phyloP scores from a whole-genome alignment of 306 rosid genomes.

The Morella rubra region DNA sequence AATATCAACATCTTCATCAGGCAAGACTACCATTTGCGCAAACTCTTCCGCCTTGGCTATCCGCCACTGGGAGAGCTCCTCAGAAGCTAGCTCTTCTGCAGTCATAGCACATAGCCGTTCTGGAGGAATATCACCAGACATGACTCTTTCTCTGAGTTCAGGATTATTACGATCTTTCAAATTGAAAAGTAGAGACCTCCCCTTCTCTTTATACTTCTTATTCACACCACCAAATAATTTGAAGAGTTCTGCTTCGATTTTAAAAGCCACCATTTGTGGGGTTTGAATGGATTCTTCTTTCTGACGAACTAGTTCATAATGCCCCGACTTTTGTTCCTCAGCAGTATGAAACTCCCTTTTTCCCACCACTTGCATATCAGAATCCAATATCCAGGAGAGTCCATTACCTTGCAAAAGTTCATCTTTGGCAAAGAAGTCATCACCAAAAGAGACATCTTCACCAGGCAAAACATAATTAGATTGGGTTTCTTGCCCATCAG shows the following conservation, averaged over 20 bases:
- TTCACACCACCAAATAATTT: constrained; percentile 95
- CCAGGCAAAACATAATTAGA: constrained; percentile 56
- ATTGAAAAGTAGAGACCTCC: constrained; percentile 95
- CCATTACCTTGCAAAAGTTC: constrained; percentile 95
- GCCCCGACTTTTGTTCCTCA: constrained; percentile 42
- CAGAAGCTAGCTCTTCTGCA: constrained; percentile 98
- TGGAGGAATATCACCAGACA: constrained; percentile 80
- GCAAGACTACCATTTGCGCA: constrained; percentile 94
- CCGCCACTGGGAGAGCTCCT: constrained; percentile 98
- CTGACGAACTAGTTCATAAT: constrained; percentile 33
- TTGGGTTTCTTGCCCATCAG: constrained; percentile 57
- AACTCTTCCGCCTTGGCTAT: constrained; percentile 99
- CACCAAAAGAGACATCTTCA: constrained; percentile 77
- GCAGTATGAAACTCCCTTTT: constrained; percentile 40
- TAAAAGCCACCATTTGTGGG: constrained; percentile 62
- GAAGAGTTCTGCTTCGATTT: constrained; percentile 82
- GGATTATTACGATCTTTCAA: constrained; percentile 96
- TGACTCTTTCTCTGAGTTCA: constrained; percentile 85
- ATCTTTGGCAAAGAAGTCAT: constrained; percentile 73
- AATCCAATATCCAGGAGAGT: constrained; percentile 89
- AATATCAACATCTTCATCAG: constrained; percentile 78
- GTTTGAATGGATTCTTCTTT: constrained; percentile 34
- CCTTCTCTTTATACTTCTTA: constrained; percentile 98
- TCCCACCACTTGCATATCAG: constrained; percentile 50
- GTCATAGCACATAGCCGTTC: constrained; percentile 86